These are phyloP conservation scores for Grosmannia clavigera DNA, from an alignment of 2,329 filamentous ascomycete species.

Conservation along the genomic window DNA sequence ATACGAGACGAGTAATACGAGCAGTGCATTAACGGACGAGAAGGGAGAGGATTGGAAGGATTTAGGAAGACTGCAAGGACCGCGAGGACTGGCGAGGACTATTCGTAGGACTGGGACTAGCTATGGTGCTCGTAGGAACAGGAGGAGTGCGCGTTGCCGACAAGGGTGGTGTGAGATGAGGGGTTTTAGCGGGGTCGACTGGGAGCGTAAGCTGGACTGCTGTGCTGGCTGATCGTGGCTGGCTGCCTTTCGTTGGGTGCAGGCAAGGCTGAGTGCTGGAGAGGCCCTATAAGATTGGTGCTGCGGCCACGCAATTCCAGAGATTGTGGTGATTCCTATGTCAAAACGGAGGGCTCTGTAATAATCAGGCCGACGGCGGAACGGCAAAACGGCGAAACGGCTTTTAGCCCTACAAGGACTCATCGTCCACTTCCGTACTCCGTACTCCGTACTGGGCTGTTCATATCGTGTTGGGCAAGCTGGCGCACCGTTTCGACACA, in stretches of 20 bases:
- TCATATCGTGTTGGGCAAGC: no score
- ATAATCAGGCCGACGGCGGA: background rate
- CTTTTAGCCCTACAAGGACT: no score
- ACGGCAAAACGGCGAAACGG: no score
- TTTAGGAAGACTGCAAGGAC: background rate
- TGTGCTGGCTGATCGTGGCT: no score
- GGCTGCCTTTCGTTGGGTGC: background rate
- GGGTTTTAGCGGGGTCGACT: background rate
- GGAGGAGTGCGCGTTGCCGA: background rate
- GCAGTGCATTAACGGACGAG: no score
- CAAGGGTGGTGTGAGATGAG: background rate
- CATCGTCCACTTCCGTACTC: no score
- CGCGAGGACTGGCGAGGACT: background rate
- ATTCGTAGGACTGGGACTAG: background rate
- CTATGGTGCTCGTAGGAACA: background rate
- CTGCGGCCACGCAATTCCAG: no score
- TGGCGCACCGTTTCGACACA: background rate
- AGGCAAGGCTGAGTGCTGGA: background rate
- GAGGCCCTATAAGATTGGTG: no score
- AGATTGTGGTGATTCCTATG: background rate
- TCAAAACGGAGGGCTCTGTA: background rate
- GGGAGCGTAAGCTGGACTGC: background rate
- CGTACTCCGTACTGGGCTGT: no score
- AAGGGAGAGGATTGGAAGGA: background rate
- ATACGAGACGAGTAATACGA: background rate